Evolutionary conservation across 768 basidiomycete species (phyloP).

Genomic region (Solioccasus polychromus): DNA sequence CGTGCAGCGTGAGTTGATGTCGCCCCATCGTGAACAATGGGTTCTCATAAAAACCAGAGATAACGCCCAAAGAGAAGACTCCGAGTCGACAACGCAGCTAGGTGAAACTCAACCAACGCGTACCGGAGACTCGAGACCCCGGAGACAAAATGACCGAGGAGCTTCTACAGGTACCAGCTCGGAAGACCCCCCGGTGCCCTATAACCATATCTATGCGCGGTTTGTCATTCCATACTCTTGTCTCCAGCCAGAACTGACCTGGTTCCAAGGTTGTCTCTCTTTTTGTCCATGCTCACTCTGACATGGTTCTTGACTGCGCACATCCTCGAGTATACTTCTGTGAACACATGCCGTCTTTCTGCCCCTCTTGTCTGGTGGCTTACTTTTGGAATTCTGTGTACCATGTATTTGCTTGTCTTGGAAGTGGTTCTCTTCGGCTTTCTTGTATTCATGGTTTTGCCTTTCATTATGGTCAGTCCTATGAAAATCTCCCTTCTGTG

Average conservation of each 20-base stretch:
- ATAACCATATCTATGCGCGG: conserved; percentile 29
- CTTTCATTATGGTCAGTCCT: conserved; percentile 68
- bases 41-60: conserved; percentile 20
- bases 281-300: conserved; percentile 68
- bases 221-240: conserved; percentile 7
- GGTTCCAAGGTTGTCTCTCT: conserved; percentile 48
- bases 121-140: conserved; percentile 13
- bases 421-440: conserved; percentile 75
- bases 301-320: conserved; percentile 84
- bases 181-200: conserved; percentile 24
- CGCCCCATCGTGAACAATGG: not conserved
- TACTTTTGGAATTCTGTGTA: conserved; percentile 73
- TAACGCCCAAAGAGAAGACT: conserved; percentile 26
- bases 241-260: conserved; percentile 12
- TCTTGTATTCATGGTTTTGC: conserved; percentile 74
- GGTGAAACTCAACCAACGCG: conserved; percentile 21
- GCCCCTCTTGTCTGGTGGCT: conserved; percentile 89
- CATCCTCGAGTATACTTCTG: conserved; percentile 73
- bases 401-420: conserved; percentile 72
- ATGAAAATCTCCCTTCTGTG: not conserved
- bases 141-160: conserved; percentile 21
- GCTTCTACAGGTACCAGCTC: conserved; percentile 18
- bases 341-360: conserved; percentile 66
- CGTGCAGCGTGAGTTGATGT: conserved; percentile 32
- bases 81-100: conserved; percentile 23